phyloP scores from a whole-genome alignment of 129 eudicot genomes.

The Centaurea solstitialis region DNA sequence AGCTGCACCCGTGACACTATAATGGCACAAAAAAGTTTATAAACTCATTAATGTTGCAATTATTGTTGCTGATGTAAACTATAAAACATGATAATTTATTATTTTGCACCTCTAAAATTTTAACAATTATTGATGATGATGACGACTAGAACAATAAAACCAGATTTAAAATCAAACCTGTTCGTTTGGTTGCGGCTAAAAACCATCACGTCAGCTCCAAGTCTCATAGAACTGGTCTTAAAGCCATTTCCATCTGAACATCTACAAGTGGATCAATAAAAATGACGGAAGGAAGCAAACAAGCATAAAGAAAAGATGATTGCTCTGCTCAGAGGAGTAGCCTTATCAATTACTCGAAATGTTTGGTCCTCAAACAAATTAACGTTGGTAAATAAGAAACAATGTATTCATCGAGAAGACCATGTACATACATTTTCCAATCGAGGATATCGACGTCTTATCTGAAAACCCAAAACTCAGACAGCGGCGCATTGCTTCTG shows the following conservation, averaged over 20 bases:
- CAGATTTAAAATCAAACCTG: conserved; percentile 44
- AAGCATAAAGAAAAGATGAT: background rate
- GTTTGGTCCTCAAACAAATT: background rate
- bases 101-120: background rate
- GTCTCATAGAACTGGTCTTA: conserved; percentile 97
- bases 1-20: background rate
- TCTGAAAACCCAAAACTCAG: conserved; percentile 95
- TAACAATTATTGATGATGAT: background rate
- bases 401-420: background rate
- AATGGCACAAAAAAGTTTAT: background rate
- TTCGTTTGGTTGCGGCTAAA: conserved; percentile 61
- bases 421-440: conserved; percentile 74
- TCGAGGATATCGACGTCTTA: conserved; percentile 59
- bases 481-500: conserved; percentile 80
- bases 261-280: conserved; percentile 23
- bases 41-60: background rate
- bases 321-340: background rate
- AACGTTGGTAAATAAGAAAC: background rate
- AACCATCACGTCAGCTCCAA: conserved; percentile 94
- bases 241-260: conserved; percentile 98
- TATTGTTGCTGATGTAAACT: background rate
- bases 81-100: conserved; percentile 2
- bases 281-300: background rate
- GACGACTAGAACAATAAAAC: background rate
- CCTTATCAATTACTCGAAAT: no score